phyloP scores from a whole-genome alignment of 1,139 yeast species.

The Kodamaea ohmeri region DNA sequence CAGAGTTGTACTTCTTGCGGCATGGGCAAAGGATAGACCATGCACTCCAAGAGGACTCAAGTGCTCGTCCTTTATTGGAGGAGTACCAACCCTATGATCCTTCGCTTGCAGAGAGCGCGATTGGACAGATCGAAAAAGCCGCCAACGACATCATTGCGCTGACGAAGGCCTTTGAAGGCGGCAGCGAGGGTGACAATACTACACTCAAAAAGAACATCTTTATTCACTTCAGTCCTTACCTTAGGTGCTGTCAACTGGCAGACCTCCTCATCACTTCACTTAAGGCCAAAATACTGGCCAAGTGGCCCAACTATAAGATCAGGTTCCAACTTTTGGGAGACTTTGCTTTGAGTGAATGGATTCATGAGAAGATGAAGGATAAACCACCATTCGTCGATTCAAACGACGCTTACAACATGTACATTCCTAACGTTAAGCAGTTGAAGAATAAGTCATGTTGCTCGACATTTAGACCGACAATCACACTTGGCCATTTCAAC shows the following conservation, averaged over 20 bases:
- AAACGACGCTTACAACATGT: constrained; percentile 49
- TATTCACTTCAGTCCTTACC: constrained; percentile 46
- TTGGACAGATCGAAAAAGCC: constrained; percentile 29
- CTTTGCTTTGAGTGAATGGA: constrained; percentile 49
- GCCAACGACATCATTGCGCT: constrained; percentile 29
- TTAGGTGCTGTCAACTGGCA: constrained; percentile 47
- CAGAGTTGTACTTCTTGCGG: constrained; percentile 45
- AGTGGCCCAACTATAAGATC: constrained; percentile 34
- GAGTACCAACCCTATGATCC: constrained; percentile 42
- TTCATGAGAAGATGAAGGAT: constrained; percentile 44
- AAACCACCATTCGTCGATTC: constrained; percentile 47
- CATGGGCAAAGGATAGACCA: constrained; percentile 48
- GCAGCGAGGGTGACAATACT: constrained; percentile 9
- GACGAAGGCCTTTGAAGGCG: constrained; percentile 26
- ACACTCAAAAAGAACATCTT: constrained; percentile 34
- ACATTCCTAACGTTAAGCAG: constrained; percentile 42
- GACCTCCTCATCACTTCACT: constrained; percentile 37
- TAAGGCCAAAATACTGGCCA: constrained; percentile 22
- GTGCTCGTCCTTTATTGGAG: constrained; percentile 27
- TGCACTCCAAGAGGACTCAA: constrained; percentile 26
- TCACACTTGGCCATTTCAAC: constrained; percentile 46
- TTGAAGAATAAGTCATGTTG: constrained; percentile 36
- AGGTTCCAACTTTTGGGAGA: constrained; percentile 45
- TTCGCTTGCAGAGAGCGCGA: constrained; percentile 32
- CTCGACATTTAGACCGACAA: constrained; percentile 47